Conservation (phyloP, 371 early-diverging fungal species). For the Chytridium lagenaria region DNA sequence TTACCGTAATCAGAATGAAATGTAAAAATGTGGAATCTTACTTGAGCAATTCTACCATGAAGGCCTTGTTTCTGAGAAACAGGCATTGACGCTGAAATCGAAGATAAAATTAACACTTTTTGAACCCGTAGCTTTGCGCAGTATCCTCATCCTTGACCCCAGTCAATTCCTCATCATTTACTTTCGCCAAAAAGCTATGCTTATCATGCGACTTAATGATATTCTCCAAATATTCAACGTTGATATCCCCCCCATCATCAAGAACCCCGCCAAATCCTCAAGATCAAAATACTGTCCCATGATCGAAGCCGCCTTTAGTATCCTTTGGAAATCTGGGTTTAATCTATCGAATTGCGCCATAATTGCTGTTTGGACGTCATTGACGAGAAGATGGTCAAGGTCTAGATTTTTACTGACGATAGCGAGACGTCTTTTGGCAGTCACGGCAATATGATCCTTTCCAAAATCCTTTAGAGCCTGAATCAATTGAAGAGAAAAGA, state of each 20-base stretch:
- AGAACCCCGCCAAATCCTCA: constrained; percentile 17
- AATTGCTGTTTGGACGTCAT: constrained; percentile 19
- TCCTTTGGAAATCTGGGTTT: not conserved
- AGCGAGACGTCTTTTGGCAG: not conserved
- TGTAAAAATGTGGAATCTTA: not conserved
- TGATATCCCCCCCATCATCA: constrained; percentile 1
- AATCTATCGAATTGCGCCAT: constrained; percentile 22
- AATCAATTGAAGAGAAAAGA: constrained; percentile 15
- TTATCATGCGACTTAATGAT: not conserved
- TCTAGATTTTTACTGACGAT: constrained; percentile 4
- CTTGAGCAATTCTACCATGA: constrained; percentile 11
- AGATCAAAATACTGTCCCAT: constrained; percentile 24
- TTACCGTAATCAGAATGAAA: not conserved
- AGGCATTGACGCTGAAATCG: constrained; percentile 1
- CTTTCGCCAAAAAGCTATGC: constrained; percentile 8
- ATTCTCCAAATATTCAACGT: not conserved
- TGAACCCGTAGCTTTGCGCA: constrained; percentile 9
- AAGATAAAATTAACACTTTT: not conserved
- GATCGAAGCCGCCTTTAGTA: constrained; percentile 15
- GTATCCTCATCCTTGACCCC: not conserved
- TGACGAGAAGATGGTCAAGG: constrained; percentile 18
- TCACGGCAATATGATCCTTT: constrained; percentile 16
- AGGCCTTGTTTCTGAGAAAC: constrained; percentile 1
- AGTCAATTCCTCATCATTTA: not conserved
- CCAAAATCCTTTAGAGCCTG: constrained; percentile 19